phyloP scores from a whole-genome alignment of 176 grass and related monocot species.

The Dactylis glomerata region DNA sequence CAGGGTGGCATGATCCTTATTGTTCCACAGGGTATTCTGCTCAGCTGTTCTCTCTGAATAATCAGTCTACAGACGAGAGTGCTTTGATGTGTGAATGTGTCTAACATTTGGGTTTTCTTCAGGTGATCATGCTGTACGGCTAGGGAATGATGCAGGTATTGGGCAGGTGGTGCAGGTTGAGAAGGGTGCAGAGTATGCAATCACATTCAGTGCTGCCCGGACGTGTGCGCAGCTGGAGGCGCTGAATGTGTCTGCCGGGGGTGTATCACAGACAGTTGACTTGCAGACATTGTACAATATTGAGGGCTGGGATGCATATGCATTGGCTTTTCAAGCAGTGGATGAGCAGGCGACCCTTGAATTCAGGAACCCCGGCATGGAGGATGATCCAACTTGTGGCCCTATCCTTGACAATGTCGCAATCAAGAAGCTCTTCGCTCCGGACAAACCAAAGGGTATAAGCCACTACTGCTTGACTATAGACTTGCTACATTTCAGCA shows the following conservation, averaged over 20 bases:
- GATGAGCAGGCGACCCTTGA: conserved; percentile 61
- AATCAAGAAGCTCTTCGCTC: conserved; percentile 89
- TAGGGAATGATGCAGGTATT: conserved; percentile 91
- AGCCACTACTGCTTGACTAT: background rate
- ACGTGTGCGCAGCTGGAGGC: conserved; percentile 93
- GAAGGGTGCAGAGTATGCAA: conserved; percentile 75
- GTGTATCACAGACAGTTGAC: conserved; percentile 63
- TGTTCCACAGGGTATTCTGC: conserved; percentile 76
- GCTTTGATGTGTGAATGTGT: background rate
- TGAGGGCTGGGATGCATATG: conserved; percentile 97
- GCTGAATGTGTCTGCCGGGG: conserved; percentile 73
- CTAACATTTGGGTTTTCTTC: conserved; percentile 18
- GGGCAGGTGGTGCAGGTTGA: conserved; percentile 69
- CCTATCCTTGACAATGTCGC: conserved; percentile 91
- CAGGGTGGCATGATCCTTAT: conserved; percentile 99
- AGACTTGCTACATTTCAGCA: background rate
- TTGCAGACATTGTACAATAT: conserved; percentile 97
- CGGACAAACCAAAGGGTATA: conserved; percentile 73
- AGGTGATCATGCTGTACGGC: conserved; percentile 79
- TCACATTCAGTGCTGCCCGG: conserved; percentile 91
- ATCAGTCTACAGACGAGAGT: background rate
- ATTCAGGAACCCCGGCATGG: conserved; percentile 98
- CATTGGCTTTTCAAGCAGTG: conserved; percentile 73
- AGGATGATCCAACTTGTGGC: conserved; percentile 93
- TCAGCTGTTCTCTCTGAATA: background rate